Evolutionary conservation across 257 asterid species (phyloP).

Genomic region (Solanum clarkiae): DNA sequence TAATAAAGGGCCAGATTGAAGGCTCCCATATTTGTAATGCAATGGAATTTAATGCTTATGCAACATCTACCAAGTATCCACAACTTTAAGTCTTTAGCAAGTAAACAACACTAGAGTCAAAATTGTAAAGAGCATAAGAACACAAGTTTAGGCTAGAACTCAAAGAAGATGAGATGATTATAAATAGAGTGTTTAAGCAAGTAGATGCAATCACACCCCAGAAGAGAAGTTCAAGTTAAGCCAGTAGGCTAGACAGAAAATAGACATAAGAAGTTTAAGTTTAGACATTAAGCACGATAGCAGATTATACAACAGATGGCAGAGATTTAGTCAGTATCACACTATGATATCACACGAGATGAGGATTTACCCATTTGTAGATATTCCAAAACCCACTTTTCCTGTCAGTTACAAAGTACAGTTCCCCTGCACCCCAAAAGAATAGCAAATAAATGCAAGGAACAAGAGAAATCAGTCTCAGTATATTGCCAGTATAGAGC

Average conservation of each 20-base stretch:
- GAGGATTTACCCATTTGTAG: slow-evolving; percentile 70
- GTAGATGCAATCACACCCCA: background rate
- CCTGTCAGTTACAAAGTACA: slow-evolving; percentile 83
- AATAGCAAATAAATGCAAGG: background rate
- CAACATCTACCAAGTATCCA: background rate
- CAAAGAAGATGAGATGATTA: background rate
- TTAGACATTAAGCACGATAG: background rate
- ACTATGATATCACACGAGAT: background rate
- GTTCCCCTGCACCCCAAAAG: slow-evolving; percentile 54
- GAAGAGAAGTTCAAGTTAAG: background rate
- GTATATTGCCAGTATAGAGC: background rate
- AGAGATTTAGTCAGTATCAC: background rate
- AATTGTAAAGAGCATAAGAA: background rate
- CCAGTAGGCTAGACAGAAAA: background rate
- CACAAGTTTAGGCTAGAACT: background rate
- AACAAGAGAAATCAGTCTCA: background rate
- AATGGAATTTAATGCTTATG: background rate
- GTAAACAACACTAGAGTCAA: background rate
- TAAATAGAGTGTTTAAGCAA: background rate
- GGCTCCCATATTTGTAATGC: background rate
- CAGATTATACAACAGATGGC: background rate
- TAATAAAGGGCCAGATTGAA: background rate
- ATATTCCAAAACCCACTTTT: slow-evolving; percentile 90
- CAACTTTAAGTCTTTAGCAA: background rate
- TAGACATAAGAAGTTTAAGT: background rate